Evolutionary conservation across 2,329 filamentous ascomycete genomes (phyloP).

Genomic region (Cucurbitaria berberidis): DNA sequence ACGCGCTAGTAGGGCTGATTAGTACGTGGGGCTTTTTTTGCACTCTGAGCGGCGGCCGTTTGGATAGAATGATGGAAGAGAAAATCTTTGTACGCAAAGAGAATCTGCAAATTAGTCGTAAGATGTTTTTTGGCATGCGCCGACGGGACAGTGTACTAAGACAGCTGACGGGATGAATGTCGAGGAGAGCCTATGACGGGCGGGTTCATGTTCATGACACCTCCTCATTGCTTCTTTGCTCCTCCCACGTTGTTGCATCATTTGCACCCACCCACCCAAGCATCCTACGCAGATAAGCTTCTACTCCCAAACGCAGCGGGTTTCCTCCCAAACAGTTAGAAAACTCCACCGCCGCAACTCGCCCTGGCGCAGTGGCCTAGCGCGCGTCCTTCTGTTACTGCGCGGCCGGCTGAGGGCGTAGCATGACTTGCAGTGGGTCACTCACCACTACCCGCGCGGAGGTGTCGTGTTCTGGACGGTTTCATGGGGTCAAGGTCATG

Average conservation of each 20-base stretch:
- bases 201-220: conserved; percentile 16
- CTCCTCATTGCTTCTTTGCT: conserved; percentile 30
- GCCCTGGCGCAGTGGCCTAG: conserved; percentile 22
- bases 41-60: conserved; percentile 23
- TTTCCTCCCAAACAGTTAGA: conserved; percentile 28
- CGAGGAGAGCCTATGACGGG: conserved; percentile 10
- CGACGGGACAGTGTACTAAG: conserved; percentile 11
- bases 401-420: conserved; percentile 34
- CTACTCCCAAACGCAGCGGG: conserved; percentile 22
- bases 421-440: conserved; percentile 20
- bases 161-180: conserved; percentile 19
- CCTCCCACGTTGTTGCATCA: conserved; percentile 33
- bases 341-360: conserved; percentile 30
- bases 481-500: conserved; percentile 27
- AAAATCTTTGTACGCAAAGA: conserved; percentile 12
- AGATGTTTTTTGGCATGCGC: conserved; percentile 7
- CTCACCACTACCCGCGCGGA: conserved; percentile 19
- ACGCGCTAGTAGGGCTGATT: conserved; percentile 24
- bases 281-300: conserved; percentile 38
- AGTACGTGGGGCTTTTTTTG: conserved; percentile 31
- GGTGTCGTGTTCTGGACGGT: conserved; percentile 22
- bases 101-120: conserved; percentile 8
- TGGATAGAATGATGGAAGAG: conserved; percentile 23
- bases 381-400: conserved; percentile 17
- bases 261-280: conserved; percentile 21